These are phyloP conservation scores for Geranium brycei DNA, from an alignment of 345 rosid species.

Conservation along the genomic window DNA sequence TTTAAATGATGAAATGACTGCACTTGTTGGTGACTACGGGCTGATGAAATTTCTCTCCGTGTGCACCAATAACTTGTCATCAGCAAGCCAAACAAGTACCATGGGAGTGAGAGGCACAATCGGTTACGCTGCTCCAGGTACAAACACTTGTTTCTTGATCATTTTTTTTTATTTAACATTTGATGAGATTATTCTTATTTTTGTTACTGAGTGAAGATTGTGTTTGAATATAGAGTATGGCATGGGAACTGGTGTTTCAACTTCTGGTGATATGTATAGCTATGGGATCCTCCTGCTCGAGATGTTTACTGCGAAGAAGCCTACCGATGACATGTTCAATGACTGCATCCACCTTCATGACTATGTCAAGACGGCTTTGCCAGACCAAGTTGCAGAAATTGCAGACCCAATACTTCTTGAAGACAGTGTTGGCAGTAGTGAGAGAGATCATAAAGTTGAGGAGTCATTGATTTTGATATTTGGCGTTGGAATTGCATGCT, in stretches of 20 bases:
- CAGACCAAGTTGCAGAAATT: constrained; percentile 4
- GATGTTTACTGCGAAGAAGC: constrained; percentile 28
- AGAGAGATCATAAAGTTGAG: not conserved
- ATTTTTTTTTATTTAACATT: no score
- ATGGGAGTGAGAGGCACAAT: constrained; percentile 29
- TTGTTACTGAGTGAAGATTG: not conserved
- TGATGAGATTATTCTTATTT: no score
- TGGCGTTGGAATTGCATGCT: constrained; percentile 19
- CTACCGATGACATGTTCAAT: constrained; percentile 17
- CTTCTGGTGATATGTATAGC: constrained; percentile 26
- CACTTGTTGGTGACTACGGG: constrained; percentile 14
- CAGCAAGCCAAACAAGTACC: constrained; percentile 18
- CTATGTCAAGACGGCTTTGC: constrained; percentile 12
- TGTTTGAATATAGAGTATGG: constrained; percentile 22
- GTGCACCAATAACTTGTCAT: constrained; percentile 1
- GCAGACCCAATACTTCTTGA: constrained; percentile 3
- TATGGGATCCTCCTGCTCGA: constrained; percentile 19
- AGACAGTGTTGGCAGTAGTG: not conserved
- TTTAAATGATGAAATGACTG: constrained; percentile 10
- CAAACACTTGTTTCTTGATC: not conserved
- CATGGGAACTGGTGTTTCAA: constrained; percentile 23
- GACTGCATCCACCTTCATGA: constrained; percentile 18
- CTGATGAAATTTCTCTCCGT: constrained; percentile 9
- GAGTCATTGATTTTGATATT: constrained; percentile 11
- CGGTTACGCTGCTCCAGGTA: constrained; percentile 36